Conservation (phyloP, 192 early-diverging fungal species). For the Coemansia brasiliensis region DNA sequence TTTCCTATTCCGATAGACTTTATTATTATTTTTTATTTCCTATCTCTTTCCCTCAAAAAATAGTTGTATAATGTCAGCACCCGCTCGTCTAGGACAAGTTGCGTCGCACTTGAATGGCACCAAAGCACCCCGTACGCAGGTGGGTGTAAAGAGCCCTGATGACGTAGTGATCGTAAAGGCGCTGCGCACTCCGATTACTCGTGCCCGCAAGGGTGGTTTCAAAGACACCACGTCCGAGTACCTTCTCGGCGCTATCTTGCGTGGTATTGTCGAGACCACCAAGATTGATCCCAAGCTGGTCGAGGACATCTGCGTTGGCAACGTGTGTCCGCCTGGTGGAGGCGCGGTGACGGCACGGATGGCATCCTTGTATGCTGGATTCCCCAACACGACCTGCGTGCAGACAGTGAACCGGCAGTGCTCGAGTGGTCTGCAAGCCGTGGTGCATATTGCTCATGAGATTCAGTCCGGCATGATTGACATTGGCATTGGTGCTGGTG, state of each 20-base stretch:
- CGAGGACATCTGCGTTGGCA: constrained; percentile 94
- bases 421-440: constrained; percentile 89
- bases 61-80: constrained; percentile 20
- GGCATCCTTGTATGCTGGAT: constrained; percentile 88
- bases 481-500: constrained; percentile 91
- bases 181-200: constrained; percentile 83
- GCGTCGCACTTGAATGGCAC: constrained; percentile 50
- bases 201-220: constrained; percentile 89
- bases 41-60: constrained; percentile 1
- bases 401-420: constrained; percentile 93
- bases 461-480: constrained; percentile 90
- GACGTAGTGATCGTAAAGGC: constrained; percentile 94
- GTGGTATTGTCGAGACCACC: constrained; percentile 70
- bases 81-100: constrained; percentile 47
- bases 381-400: constrained; percentile 79
- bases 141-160: constrained; percentile 77
- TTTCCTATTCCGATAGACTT: neutral
- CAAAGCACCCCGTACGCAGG: constrained; percentile 54
- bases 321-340: constrained; percentile 84
- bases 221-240: constrained; percentile 84
- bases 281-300: constrained; percentile 84
- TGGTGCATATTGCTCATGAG: constrained; percentile 80
- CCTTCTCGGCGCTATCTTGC: constrained; percentile 76
- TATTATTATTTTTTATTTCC: neutral
- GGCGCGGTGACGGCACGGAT: constrained; percentile 89